These are phyloP conservation scores for Torrubiella hemipterigena DNA, from an alignment of 2,329 filamentous ascomycete species.

Conservation along the genomic window DNA sequence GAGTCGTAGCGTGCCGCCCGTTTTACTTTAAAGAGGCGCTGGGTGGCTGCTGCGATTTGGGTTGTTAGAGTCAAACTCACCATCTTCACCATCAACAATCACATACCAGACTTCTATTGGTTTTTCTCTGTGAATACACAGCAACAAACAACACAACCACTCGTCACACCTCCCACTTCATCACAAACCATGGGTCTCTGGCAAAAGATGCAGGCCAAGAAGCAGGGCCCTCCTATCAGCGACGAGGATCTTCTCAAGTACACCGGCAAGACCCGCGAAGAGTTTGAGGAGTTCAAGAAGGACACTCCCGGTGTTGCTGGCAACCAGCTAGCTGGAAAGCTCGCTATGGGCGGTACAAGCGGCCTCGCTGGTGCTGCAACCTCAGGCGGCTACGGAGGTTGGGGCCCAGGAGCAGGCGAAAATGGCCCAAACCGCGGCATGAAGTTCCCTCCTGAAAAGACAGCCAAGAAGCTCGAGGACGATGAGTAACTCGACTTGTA, in stretches of 20 bases:
- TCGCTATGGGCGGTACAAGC: conserved; percentile 15
- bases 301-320: conserved; percentile 24
- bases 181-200: conserved; percentile 19
- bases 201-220: conserved; percentile 18
- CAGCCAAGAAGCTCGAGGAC: conserved; percentile 5
- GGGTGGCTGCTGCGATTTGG: too few species aligned
- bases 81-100: too few species aligned
- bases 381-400: conserved; percentile 20
- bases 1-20: too few species aligned
- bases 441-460: conserved; percentile 20
- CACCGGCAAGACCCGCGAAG: conserved; percentile 22
- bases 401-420: conserved; percentile 17
- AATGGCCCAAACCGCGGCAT: conserved; percentile 16
- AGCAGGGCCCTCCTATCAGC: conserved; percentile 17
- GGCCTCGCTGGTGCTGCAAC: conserved; percentile 18
- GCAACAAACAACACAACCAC: neutral
- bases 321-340: conserved; percentile 24
- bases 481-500: conserved; percentile 3
- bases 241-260: conserved; percentile 28
- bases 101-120: too few species aligned
- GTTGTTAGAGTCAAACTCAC: too few species aligned
- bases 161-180: conserved; percentile 1
- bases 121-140: neutral
- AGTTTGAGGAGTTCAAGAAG: conserved; percentile 15
- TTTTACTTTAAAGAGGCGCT: too few species aligned